Base-by-base conservation (phyloP, 306 rosid genomes). In the Trichosanthes cucumerina region DNA sequence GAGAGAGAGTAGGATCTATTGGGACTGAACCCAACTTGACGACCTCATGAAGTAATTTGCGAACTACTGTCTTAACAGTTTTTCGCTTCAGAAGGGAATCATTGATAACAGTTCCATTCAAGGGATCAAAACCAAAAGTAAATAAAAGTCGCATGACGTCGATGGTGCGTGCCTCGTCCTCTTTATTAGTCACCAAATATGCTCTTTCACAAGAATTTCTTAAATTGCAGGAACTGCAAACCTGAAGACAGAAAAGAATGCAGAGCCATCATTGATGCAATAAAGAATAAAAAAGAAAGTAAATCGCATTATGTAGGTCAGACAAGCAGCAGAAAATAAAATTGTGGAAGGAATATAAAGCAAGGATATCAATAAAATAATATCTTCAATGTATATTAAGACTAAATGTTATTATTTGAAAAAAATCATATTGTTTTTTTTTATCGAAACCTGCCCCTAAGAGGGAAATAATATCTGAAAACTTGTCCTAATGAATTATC, bases 161-260 rank as follows among this genome's bases (percentile, higher is more conserved):
- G 43, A 95, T 84, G 33, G 96, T 91, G 34, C 93, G 88, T 10
- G 97, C 98, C 86, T 92, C 97, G 0, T 92, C 97, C 86, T 95
- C 98, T 89, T 91, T 95, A 83, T 90, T 89, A 9, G 97, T 89
- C 68, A 95, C 69, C 80, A 95, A 82, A 81, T 89, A 95, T 2
- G 90, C 98, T 82, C 89, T 87, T 75, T 89, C 97, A 79, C 98
- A 95, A 53, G 92, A 83, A 87, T 84, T 92, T 83, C 98, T 92
- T 91, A 95, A 89, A 87, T 89, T 91, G 92, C 97, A 95, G 88
- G 98, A 92, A 91, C 97, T 95, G 84, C 98, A 95, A 80, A 95
- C 98, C 98, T 95, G 92, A 47, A 26, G 41, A 46, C 41, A 46
- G 18, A 80, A 56, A 34, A 71, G 77, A 88, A 85, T 46, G 78